Base-by-base conservation (phyloP, 2,329 filamentous ascomycete species). In the Paraphaeosphaeria minitans region DNA sequence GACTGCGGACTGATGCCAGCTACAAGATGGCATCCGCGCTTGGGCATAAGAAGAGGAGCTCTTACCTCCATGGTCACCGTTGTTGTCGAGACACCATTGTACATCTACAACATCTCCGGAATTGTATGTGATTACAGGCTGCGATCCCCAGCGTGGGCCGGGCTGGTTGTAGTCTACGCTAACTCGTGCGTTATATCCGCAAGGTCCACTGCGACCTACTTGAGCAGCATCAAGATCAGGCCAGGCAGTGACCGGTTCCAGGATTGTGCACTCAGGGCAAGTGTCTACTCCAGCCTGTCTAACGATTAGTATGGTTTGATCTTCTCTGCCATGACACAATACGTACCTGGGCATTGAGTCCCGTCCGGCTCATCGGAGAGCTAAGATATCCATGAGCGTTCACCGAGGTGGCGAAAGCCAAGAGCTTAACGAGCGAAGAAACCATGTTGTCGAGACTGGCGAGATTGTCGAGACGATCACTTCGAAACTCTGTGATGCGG, bases 131-230 rank as follows among this genome's bases (percentile, higher is more conserved):
- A 71, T 67, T 14, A 74, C 69, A 2, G 70, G 70, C 6, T 65
- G 55, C 2, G 63, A 68, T 2, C 72, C 72, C 72, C 72, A 75
- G 27, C 50, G 48, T 37, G 65, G 64, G 9, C 72, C 72, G 4
- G 72, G 72, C 56, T 74, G 70, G 27, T 75, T 75, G 60, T 75
- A 60, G 55, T 75, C 72, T 24, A 71, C 68, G 31, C 67, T 70
- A 6, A 75, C 71, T 3, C 72, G 70, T n/a, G 72, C 71, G 27
- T 75, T 75, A 60, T 75, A 75, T 16, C 72, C 72, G 39, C 72
- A 75, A 35, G 72, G 72, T 7, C 72, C 72, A 27, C 65, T 69
- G 19, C 70, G 72, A 31, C 70, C 71, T 1, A 75, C 71, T 49
- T 62, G 33, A 13, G 70, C 71, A 14, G 64, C 56, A 27, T 69